Evolutionary conservation across 139 green algal species (phyloP), one percentile per base, ranked within the genome.

Genomic region (Prasinococcaceae sp.): DNA sequence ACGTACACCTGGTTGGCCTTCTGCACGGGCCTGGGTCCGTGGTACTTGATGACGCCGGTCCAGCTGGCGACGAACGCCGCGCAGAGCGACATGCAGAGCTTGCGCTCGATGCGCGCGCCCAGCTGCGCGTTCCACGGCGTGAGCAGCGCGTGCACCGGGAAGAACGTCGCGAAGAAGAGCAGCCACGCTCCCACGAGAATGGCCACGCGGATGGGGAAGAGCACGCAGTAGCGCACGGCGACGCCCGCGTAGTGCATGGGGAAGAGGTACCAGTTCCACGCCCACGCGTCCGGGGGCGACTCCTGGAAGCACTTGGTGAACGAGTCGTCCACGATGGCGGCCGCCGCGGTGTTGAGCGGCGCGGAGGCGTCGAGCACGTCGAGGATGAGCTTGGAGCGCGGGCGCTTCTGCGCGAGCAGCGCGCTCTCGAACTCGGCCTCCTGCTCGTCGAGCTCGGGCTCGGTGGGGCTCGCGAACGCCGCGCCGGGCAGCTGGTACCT

Each of bases 261-360:
- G 50, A 87, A 84, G 5, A 99, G 75, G 72, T 99, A 99, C 19
- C 85, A 69, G 63, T 97, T 97, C 81, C 83, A 97, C 65, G 97
- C 97, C 92, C 90, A 97, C 16, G 80, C 75, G 29, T 93, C 85
- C 10, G 80, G 66, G 2, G 55, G 50, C 10, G 58, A 61, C 24
- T 48, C 77, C n/a, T 73, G 86, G 67, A 96, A 96, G 73, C 88
- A 95, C 50, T 75, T 69, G 28, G 84, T 75, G 74, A 97, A 99
- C 3, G 81, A 92, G 58, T 99, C 92, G 55, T 99, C 90, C 16
- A 94, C 76, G 35, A n/a, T n/a, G n/a, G n/a, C n/a, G n/a, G n/a
- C n/a, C n/a, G n/a, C n/a, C n/a, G n/a, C n/a, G n/a, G n/a, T n/a
- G n/a, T n/a, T n/a, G n/a, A n/a, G n/a, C n/a, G n/a, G n/a, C n/a